These are phyloP conservation scores for Mangifera indica DNA, from an alignment of 345 rosid genomes.

Conservation along the genomic window DNA sequence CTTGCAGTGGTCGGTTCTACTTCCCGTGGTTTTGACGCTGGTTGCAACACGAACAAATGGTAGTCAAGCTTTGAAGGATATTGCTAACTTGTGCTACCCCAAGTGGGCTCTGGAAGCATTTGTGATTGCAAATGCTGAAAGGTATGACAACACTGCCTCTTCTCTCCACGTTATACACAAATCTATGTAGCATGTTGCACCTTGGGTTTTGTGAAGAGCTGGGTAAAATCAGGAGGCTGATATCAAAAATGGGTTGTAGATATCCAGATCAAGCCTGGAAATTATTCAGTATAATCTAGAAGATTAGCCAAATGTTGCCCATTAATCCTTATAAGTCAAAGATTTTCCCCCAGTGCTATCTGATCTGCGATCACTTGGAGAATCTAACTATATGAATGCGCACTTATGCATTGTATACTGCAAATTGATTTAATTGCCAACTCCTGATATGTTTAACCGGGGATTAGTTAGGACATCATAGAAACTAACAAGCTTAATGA, in stretches of 20 bases:
- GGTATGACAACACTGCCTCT: slow-evolving; percentile 32
- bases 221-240: neutral
- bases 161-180: neutral
- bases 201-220: neutral
- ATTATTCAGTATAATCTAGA: neutral
- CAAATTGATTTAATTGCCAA: neutral
- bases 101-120: slow-evolving; percentile 91
- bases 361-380: no score
- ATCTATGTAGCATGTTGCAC: neutral
- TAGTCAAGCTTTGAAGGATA: slow-evolving; percentile 34
- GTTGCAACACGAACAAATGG: slow-evolving; percentile 55
- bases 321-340: no score
- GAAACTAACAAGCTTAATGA: neutral
- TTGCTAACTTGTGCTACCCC: slow-evolving; percentile 70
- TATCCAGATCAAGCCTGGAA: neutral
- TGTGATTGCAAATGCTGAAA: slow-evolving; percentile 75
- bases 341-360: no score
- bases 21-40: slow-evolving; percentile 93
- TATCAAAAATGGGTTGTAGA: neutral
- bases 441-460: neutral
- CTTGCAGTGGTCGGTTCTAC: slow-evolving; percentile 90
- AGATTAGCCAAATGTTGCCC: no score
- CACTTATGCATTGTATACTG: no score
- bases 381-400: no score
- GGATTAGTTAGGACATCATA: neutral